Evolutionary conservation across 1,284 basidiomycete species (phyloP).

Genomic region (Leccinum fuscescens): DNA sequence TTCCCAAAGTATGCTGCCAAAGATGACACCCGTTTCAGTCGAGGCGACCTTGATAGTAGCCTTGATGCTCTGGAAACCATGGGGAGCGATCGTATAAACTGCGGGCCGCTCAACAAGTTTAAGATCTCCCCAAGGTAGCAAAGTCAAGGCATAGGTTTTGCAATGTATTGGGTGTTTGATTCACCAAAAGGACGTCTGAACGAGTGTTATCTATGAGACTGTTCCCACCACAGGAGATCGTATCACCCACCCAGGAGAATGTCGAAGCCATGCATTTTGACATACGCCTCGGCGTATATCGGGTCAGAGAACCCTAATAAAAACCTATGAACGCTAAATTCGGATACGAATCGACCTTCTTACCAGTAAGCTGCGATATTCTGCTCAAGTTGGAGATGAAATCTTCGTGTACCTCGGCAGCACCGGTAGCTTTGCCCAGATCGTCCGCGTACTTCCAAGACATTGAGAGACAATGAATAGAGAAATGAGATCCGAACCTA

Average conservation of each 20-base stretch:
- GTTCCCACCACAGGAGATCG: not conserved
- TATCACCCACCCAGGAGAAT: conserved; percentile 73
- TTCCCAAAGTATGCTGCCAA: conserved; percentile 97
- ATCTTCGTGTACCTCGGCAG: conserved; percentile 84
- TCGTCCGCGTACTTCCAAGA: conserved; percentile 80
- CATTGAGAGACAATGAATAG: not conserved
- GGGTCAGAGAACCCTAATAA: conserved; percentile 91
- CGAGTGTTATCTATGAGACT: not conserved
- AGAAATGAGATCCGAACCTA: conserved; percentile 39
- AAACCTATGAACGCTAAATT: conserved; percentile 4
- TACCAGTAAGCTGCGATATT: conserved; percentile 92
- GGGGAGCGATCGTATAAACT: conserved; percentile 91
- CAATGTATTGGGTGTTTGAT: conserved; percentile 92
- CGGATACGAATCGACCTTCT: not conserved
- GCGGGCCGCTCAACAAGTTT: conserved; percentile 96
- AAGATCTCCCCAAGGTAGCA: conserved; percentile 94
- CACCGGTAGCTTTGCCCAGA: conserved; percentile 87
- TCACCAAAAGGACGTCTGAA: conserved; percentile 91
- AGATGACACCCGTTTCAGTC: conserved; percentile 97
- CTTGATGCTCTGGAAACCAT: conserved; percentile 98
- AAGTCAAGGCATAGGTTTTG: conserved; percentile 98
- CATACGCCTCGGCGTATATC: conserved; percentile 97
- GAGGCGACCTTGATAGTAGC: conserved; percentile 98
- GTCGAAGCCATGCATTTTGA: conserved; percentile 98
- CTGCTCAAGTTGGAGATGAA: conserved; percentile 95